These are phyloP conservation scores for Protomyces inundatus DNA, from an alignment of 1,139 yeast species.

Conservation along the genomic window DNA sequence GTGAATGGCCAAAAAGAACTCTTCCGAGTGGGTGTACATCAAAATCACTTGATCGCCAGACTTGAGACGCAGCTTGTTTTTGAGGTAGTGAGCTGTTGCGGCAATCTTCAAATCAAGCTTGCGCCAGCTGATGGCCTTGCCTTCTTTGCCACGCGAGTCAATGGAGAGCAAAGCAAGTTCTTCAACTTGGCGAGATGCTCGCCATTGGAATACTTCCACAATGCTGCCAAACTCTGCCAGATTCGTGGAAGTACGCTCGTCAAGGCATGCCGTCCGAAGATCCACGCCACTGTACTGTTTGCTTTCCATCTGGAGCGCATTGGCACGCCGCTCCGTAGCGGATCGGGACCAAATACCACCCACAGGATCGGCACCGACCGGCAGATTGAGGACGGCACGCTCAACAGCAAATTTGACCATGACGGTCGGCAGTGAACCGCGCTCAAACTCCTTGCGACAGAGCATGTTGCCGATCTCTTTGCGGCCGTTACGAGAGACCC, in stretches of 20 bases:
- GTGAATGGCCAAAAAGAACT: constrained; percentile 71
- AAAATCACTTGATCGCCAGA: constrained; percentile 71
- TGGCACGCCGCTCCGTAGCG: constrained; percentile 55
- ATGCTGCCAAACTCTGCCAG: constrained; percentile 68
- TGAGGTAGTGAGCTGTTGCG: constrained; percentile 58
- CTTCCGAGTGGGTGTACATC: constrained; percentile 85
- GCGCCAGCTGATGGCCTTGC: constrained; percentile 72
- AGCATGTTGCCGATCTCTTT: constrained; percentile 90
- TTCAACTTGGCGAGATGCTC: constrained; percentile 70
- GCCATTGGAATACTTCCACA: constrained; percentile 68
- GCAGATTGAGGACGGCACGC: constrained; percentile 61
- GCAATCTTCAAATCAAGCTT: constrained; percentile 73
- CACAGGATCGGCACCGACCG: constrained; percentile 62
- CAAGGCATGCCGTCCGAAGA: constrained; percentile 64
- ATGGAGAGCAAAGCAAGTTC: constrained; percentile 73
- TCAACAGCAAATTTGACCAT: constrained; percentile 75
- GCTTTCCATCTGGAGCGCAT: constrained; percentile 48
- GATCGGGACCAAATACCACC: constrained; percentile 86
- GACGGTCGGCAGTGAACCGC: constrained; percentile 68
- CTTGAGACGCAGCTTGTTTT: constrained; percentile 47
- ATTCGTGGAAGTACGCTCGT: constrained; percentile 69
- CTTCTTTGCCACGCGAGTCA: constrained; percentile 42
- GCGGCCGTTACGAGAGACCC: constrained; percentile 77
- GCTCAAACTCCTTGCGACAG: constrained; percentile 73
- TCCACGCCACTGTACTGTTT: constrained; percentile 76